Evolutionary conservation across 1,284 basidiomycete species (phyloP), one percentile per base, ranked within the genome.

Genomic region (Flammula alnicola): DNA sequence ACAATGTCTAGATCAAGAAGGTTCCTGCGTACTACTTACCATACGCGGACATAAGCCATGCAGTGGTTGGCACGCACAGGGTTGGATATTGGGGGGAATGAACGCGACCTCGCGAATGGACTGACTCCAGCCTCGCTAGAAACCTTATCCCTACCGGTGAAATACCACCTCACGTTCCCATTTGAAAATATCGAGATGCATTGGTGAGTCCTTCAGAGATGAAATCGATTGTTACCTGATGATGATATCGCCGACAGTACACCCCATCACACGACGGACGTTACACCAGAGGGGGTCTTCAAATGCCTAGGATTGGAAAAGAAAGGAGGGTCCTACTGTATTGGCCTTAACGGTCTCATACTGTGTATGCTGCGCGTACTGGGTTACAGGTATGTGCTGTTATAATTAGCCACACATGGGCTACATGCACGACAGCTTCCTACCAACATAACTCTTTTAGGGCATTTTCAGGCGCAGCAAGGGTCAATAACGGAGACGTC

Each of bases 141-240:
- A n/a, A 68, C 52, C 33, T 52, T 74, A 8, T 51, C 44, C 27
- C 29, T 48, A 2, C n/a, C 72, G 1, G 55, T 63, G 12, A 57
- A 63, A 11, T 44, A 61, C n/a, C 46, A 69, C 7, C 46, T 66
- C 7, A 60, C 64, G 0, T 71, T 71, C 35, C 65, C 67, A 4
- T 73, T 68, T 40, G 70, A 72, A 45, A 72, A 71, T 44, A 69
- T 65, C 0, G 57, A 58, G 9, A 70, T 74, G 67, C 71, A 74
- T 40, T 72, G 72, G 72, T 72, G 53, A 52, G 68, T 60, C 16
- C 3, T 26, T 35, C 11, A 5, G 36, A 27, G 26, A 19, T 16
- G 3, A 22, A 30, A n/a, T 26, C 5, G 36, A 33, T 30, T 37
- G 39, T 40, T 14, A 32, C 44, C n/a, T n/a, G n/a, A n/a, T n/a